Percentiles rank a stretch among this genome's conserved stretches.
Evolutionary conservation across 306 rosid species (phyloP).

Genomic region (Erythrophleum fordii): DNA sequence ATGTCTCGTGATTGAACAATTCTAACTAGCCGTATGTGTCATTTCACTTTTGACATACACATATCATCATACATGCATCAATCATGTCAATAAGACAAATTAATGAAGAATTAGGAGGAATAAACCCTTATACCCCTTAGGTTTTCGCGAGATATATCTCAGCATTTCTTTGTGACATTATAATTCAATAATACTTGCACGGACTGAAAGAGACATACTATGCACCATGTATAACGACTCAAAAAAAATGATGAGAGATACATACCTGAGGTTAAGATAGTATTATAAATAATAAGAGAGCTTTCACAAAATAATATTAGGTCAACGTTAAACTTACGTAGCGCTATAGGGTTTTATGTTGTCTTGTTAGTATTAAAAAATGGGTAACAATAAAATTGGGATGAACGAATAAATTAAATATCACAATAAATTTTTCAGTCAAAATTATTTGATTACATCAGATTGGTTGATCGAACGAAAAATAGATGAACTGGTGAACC

Average conservation of each 20-base stretch:
- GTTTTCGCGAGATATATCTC: too few relatives aligned
- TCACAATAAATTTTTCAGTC: background rate
- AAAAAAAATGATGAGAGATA: background rate
- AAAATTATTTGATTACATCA: background rate
- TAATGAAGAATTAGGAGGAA: too few relatives aligned
- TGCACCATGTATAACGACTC: background rate
- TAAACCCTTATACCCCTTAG: too few relatives aligned
- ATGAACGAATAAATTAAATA: background rate
- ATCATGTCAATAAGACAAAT: background rate
- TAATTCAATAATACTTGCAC: background rate
- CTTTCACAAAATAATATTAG: background rate
- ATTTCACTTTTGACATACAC: too few relatives aligned
- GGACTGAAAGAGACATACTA: conserved; percentile 15
- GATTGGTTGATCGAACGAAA: background rate
- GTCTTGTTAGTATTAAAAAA: background rate
- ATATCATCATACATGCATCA: too few relatives aligned
- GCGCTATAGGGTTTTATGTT: background rate
- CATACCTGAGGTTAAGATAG: background rate
- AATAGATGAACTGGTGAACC: background rate
- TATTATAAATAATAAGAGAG: conserved; percentile 1
- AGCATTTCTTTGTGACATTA: background rate
- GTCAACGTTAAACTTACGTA: conserved; percentile 7
- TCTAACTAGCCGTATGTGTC: too few relatives aligned
- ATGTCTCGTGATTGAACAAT: too few relatives aligned
- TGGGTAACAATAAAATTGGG: background rate